These are phyloP conservation scores for Didymellaceae sp. DNA, from an alignment of 2,329 filamentous ascomycete genomes.

Conservation along the genomic window DNA sequence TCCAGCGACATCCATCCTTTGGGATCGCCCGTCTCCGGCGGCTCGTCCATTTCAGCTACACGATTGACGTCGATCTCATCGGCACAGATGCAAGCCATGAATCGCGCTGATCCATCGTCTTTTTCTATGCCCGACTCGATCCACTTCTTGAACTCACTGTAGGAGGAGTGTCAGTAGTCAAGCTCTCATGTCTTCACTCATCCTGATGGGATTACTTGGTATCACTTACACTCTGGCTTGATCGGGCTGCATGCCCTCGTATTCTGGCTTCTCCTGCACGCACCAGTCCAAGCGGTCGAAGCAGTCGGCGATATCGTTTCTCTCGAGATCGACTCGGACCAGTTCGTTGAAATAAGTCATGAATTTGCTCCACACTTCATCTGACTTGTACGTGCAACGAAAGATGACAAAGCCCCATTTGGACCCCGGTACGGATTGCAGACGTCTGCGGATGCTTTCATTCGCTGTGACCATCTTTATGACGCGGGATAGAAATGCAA, in stretches of 20 bases:
- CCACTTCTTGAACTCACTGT: too few relatives aligned
- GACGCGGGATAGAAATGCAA: too few relatives aligned
- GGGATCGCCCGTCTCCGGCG: not conserved
- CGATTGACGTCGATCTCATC: not conserved
- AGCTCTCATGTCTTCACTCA: too few relatives aligned
- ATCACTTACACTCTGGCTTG: not conserved
- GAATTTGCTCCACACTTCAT: constrained; percentile 3
- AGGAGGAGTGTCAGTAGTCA: too few relatives aligned
- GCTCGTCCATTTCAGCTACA: not conserved
- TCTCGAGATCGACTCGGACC: not conserved
- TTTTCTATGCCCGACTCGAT: not conserved
- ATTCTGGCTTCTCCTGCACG: constrained; percentile 5
- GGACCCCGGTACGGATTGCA: not conserved
- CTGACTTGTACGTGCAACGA: not conserved
- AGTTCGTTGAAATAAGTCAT: not conserved
- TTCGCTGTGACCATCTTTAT: not conserved
- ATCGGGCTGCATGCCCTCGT: not conserved
- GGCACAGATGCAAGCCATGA: not conserved
- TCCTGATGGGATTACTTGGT: too few relatives aligned
- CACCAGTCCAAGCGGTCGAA: constrained; percentile 1
- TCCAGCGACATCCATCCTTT: not conserved
- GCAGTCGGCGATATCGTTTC: not conserved
- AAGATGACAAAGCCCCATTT: constrained; percentile 9
- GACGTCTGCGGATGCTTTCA: not conserved
- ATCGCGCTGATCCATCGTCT: not conserved